A percentile compares a stretch with the other conserved stretches of the same genome.
Conservation (phyloP, 148 eudicot species). For the Simmondsia chinensis region DNA sequence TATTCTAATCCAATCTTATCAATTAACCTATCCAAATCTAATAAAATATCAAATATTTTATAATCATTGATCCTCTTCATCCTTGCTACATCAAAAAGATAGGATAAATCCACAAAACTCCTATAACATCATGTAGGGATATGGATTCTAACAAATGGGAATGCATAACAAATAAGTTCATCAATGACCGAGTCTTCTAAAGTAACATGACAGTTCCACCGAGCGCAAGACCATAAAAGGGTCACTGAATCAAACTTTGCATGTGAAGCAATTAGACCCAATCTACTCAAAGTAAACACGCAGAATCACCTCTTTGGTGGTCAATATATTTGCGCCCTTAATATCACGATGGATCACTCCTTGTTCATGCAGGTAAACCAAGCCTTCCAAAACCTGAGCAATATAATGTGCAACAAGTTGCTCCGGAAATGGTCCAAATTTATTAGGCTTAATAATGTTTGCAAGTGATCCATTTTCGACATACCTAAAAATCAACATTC, state of each 20-base stretch:
- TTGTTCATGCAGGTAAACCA: constrained; percentile 97
- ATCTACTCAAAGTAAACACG: neutral
- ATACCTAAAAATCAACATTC: constrained; percentile 37
- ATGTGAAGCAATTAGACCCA: neutral
- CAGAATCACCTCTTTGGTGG: constrained; percentile 81
- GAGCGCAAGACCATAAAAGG: constrained; percentile 10
- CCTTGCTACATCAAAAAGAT: too few relatives aligned
- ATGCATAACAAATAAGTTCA: too few relatives aligned
- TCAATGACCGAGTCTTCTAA: too few relatives aligned
- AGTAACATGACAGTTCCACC: too few relatives aligned
- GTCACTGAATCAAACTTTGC: neutral
- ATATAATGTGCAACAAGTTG: constrained; percentile 94
- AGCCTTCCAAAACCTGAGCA: constrained; percentile 97
- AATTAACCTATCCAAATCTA: too few relatives aligned
- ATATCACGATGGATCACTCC: constrained; percentile 99
- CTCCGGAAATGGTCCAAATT: constrained; percentile 99
- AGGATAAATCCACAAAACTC: too few relatives aligned
- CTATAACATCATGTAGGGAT: too few relatives aligned
- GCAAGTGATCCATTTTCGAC: constrained; percentile 99
- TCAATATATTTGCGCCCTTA: constrained; percentile 97
- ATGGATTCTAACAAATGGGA: too few relatives aligned
- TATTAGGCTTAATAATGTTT: constrained; percentile 92
- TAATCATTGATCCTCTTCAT: too few relatives aligned
- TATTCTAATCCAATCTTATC: too few relatives aligned
- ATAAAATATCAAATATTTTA: too few relatives aligned